Evolutionary conservation across 2,329 filamentous ascomycete genomes (phyloP).

Genomic region (Lecanoromycetidae sp.): DNA sequence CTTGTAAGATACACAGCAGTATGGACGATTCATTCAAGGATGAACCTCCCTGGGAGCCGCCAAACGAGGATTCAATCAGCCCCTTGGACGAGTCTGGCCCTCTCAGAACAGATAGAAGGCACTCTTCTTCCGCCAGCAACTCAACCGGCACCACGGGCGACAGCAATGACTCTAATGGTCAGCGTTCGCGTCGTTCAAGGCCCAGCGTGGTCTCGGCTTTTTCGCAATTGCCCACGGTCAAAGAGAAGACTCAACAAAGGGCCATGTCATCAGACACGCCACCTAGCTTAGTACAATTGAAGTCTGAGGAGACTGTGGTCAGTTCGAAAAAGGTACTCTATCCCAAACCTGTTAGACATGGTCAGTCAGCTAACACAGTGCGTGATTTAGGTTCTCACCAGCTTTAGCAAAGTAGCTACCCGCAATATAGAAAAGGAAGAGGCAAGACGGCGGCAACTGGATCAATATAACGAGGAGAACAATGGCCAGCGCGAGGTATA

Average conservation of each 20-base stretch:
- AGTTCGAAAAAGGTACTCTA: constrained; percentile 16
- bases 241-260: constrained; percentile 13
- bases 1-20: not conserved
- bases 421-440: constrained; percentile 16
- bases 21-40: constrained; percentile 3
- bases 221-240: constrained; percentile 13
- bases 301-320: constrained; percentile 15
- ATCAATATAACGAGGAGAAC: constrained; percentile 12
- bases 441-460: constrained; percentile 11
- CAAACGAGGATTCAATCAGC: not conserved
- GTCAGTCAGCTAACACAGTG: no score
- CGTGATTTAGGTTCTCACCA: constrained; percentile 8
- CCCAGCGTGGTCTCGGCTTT: constrained; percentile 13
- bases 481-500: constrained; percentile 14
- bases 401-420: constrained; percentile 12
- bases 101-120: constrained; percentile 10
- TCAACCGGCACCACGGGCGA: constrained; percentile 8
- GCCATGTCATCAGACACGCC: not conserved
- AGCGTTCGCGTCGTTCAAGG: constrained; percentile 13
- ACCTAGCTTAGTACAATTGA: not conserved
- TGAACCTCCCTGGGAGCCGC: constrained; percentile 1
- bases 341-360: no score
- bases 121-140: constrained; percentile 15
- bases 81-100: not conserved
- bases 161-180: constrained; percentile 1